Percentiles rank a stretch among this genome's conserved stretches.
phyloP scores from a whole-genome alignment of 2,329 filamentous ascomycete genomes.

The Botrytis deweyae region DNA sequence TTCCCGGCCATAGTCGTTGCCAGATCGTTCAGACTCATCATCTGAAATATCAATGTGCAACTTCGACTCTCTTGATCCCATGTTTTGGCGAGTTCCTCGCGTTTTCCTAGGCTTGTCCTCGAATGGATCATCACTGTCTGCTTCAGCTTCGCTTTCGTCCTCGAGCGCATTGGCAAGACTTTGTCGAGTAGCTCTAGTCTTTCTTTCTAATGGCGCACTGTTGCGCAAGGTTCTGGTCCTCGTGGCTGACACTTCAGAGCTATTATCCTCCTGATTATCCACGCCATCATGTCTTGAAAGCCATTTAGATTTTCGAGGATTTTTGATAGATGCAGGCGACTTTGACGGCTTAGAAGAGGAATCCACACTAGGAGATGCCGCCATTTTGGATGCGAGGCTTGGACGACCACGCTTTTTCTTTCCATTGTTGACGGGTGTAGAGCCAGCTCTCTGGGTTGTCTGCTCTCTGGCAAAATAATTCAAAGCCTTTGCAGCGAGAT shows the following conservation, averaged over 20 bases:
- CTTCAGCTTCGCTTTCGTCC: background rate
- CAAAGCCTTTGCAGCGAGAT: constrained; percentile 32
- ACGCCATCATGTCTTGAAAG: constrained; percentile 33
- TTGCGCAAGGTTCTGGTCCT: constrained; percentile 7
- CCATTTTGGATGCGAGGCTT: constrained; percentile 6
- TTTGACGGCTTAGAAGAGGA: background rate
- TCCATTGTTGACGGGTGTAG: constrained; percentile 19
- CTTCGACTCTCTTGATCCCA: background rate
- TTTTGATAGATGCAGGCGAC: constrained; percentile 27
- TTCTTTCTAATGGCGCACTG: background rate
- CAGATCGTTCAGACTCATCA: background rate
- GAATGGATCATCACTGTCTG: constrained; percentile 6
- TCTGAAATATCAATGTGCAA: background rate
- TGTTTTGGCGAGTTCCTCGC: background rate
- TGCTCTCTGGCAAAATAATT: constrained; percentile 25
- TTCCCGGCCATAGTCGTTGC: background rate
- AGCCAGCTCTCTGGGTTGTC: background rate
- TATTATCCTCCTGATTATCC: constrained; percentile 22
- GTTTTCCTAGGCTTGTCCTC: background rate
- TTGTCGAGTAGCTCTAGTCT: background rate
- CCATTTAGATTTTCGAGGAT: constrained; percentile 34
- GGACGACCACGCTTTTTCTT: constrained; percentile 25
- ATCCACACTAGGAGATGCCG: background rate
- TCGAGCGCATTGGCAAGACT: background rate
- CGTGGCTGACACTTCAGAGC: background rate